Base-by-base conservation (phyloP, 2,329 filamentous ascomycete genomes). In the Colletotrichum zoysiae region DNA sequence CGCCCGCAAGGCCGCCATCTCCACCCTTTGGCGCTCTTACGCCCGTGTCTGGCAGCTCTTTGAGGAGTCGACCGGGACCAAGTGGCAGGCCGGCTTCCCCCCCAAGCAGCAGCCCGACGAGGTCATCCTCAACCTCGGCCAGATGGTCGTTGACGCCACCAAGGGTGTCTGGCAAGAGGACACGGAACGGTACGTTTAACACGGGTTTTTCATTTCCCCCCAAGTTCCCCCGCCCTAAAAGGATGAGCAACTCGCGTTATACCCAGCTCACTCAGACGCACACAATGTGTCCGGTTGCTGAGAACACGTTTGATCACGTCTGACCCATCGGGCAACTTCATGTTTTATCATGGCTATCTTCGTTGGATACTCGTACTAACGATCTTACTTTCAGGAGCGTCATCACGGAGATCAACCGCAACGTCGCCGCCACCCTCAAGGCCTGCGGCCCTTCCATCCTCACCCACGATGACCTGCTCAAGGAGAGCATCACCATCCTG, bases 391-490 rank as follows among this genome's bases (percentile, higher is more conserved):
- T 20, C 26, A 98, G 94, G 79, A 90, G 91, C 73, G 95, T 95
- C 67, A 92, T 98, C 69, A 97, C 95, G 50, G 95, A 98, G 79
- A 95, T 98, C 85, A 97, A 97, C 87, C 93, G 95, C 80, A 97
- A 96, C 80, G 87, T 98, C 66, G 93, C 95, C 30, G 94, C 94
- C 65, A 95, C 95, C 16, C 89, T 99, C 75, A 97, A 97, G 85
- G 89, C 93, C 67, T 97, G 94, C 78, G 96, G 96, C 59, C 95
- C 96, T 23, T 92, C 95, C 26, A 90, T 98, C 73, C 88, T 98
- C 38, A 88, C 91, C 51, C 90, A 93, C 78, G 88, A 91, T 76
- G 89, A 91, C 50, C 89, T 93, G 76, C 88, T 95, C 66, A 89
- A 94, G 78, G 91, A 95, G 79, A 88, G 95, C 64, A 90, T 95